Evolutionary conservation across 1,284 basidiomycete species (phyloP), one percentile per base, ranked within the genome.

Genomic region (Naganishia sp.): DNA sequence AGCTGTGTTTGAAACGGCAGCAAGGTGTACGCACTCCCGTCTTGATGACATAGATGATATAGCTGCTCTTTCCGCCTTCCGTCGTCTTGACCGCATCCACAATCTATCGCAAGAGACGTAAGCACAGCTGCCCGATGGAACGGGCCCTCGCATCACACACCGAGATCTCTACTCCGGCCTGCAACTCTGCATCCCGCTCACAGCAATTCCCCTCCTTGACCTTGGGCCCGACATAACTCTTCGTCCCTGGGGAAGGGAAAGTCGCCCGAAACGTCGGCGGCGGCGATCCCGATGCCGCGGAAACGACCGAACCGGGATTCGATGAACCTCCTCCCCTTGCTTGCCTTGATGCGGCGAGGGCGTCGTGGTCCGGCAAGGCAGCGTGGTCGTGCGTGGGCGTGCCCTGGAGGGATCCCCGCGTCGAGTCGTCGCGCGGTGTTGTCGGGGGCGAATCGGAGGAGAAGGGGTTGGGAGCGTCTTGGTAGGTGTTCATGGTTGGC

Each of bases 31-130:
- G 77, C 78, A 96, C 94, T 70, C 93, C 94, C 55, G 93, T 89
- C 65, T 84, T 86, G 73, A 98, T 94, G 68, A 95, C 87, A 82
- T 99, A 99, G 71, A 90, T 88, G 77, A 99, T 99, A 76, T 96
- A 99, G 10, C 90, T 88, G 13, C 92, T 89, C 65, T 85, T 86
- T 23, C 92, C 85, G 73, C 91, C 91, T 66, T 92, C 85, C 13
- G 88, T 86, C 17, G 94, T 97, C 86, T 99, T 99, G 81, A 91
- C 87, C 3, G 95, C 95, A 77, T 99, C 95, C 52, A 88, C 84
- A 73, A 98, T 95, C 92, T 92, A 28, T 23, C n/a, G 21, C 35
- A 39, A 39, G 35, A 9, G 7, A 6, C 35, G n/a, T n/a, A n/a
- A n/a, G n/a, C n/a, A n/a, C n/a, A n/a, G n/a, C n/a, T n/a, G n/a